Percentiles rank a stretch among this genome's conserved stretches.
These are phyloP conservation scores for Conringia planisiliqua DNA, from an alignment of 345 rosid species.

Conservation along the genomic window DNA sequence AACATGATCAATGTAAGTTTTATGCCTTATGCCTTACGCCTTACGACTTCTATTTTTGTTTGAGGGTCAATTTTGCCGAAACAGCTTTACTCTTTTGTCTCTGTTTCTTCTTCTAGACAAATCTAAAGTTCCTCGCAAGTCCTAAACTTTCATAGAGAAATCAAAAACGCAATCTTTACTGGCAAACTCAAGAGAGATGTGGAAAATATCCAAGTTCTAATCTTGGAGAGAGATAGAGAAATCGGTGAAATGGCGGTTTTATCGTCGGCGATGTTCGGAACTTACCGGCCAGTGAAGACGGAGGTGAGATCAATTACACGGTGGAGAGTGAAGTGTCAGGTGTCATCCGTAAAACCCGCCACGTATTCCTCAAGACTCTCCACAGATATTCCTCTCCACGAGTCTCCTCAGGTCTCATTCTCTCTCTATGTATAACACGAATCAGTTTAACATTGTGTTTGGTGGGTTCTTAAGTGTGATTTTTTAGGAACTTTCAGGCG, in stretches of 20 bases:
- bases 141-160: neutral
- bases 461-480: neutral
- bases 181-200: neutral
- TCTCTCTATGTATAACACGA: neutral
- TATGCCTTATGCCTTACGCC: no score
- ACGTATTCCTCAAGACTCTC: constrained; percentile 62
- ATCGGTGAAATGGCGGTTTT: constrained; percentile 36
- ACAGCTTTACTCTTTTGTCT: constrained; percentile 4
- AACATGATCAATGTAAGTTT: constrained; percentile 89
- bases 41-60: no score
- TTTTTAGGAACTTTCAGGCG: constrained; percentile 42
- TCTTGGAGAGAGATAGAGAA: neutral
- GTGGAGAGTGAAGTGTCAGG: constrained; percentile 35
- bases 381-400: constrained; percentile 77
- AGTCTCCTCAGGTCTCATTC: constrained; percentile 71
- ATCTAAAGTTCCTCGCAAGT: neutral
- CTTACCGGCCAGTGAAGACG: constrained; percentile 20
- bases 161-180: neutral
- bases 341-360: constrained; percentile 41
- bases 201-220: neutral
- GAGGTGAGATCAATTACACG: constrained; percentile 20
- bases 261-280: constrained; percentile 31
- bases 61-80: no score
- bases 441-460: neutral
- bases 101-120: neutral